A percentile compares a stretch with the other conserved stretches of the same genome.
These are phyloP conservation scores for Lentinus tigrinus DNA, from an alignment of 768 basidiomycete species.

Conservation along the genomic window DNA sequence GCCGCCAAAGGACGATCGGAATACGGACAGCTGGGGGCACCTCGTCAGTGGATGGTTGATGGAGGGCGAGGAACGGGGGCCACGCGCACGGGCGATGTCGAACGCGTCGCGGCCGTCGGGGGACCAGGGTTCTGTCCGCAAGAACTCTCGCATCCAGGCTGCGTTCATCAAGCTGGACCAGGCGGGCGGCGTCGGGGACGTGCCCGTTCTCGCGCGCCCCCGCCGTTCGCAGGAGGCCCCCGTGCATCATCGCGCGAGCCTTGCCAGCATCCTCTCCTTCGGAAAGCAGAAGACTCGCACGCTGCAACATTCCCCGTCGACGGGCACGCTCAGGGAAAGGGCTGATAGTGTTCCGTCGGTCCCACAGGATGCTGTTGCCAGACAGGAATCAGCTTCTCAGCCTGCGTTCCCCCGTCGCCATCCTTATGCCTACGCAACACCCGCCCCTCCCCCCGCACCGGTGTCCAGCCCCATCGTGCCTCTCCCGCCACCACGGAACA, in stretches of 20 bases:
- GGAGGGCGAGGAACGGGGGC: constrained; percentile 18
- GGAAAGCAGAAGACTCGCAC: constrained; percentile 26
- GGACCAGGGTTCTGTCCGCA: constrained; percentile 3
- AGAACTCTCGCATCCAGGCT: constrained; percentile 20
- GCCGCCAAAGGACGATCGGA: constrained; percentile 28
- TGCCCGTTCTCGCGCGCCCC: constrained; percentile 41
- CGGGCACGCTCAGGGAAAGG: constrained; percentile 17
- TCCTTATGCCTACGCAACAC: constrained; percentile 51
- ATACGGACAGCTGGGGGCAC: constrained; percentile 33
- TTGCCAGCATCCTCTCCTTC: constrained; percentile 53
- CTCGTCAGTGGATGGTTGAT: constrained; percentile 28
- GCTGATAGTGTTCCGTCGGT: constrained; percentile 1
- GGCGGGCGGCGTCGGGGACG: constrained; percentile 64
- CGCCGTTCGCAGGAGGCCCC: constrained; percentile 20
- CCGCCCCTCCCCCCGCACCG: constrained; percentile 21
- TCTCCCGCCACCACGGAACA: constrained; percentile 5
- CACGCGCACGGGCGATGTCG: constrained; percentile 36
- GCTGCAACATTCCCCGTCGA: constrained; percentile 22
- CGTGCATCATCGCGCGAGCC: constrained; percentile 36
- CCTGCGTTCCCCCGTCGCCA: constrained; percentile 33
- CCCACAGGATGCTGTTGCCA: not conserved
- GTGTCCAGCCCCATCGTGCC: constrained; percentile 14
- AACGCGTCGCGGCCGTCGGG: constrained; percentile 32
- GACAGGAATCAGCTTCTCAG: not conserved
- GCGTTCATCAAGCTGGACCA: constrained; percentile 46